Base-by-base conservation (phyloP, 2,329 filamentous ascomycete species). In the Botryotinia narcissicola region DNA sequence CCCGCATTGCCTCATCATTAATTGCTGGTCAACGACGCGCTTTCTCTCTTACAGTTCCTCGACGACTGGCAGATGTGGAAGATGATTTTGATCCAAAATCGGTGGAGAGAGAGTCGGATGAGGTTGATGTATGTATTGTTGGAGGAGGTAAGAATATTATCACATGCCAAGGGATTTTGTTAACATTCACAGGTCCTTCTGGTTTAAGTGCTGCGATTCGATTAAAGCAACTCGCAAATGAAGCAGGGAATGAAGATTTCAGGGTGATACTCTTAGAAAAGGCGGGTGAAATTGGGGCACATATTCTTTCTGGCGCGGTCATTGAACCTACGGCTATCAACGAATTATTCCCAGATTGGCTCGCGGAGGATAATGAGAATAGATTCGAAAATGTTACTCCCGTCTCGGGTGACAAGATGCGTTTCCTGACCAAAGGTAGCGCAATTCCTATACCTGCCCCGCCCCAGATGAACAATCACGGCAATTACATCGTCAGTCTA, bases 381-480 rank as follows among this genome's bases (percentile, higher is more conserved):
- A 90, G 93, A 76, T 99, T 98, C 85, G 90, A 94, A 83, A 87
- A 93, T 83, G 93, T 92, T 74, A 99, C 96, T 1, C 91, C 94
- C 32, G 95, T 94, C 7, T 92, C 89, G 76, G 85, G 85, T 68
- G 96, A 99, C 80, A 91, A 90, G 83, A 97, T 99, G 95, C 91
- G 93, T 78, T 98, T 98, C 83, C 87, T 99, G 75, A 98, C 95
- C 64, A 92, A 95, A 84, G 92, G 87, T 71, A 86, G 86, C 75
- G 86, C 94, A 0, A 89, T 97, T 73, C 93, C 94, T 9, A 86
- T 98, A 71, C 96, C 95, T 1, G 90, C 91, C 20, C 96, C 96
- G 62, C 96, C 96, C 46, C 96, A 98, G 85, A 99, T 99, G 96
- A 90, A 95, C 85, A 99, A 99, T 82, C 89, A 97, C 80, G 96